Base-by-base conservation (phyloP, 208 protist species). In the Trypanosoma platydactyli region DNA sequence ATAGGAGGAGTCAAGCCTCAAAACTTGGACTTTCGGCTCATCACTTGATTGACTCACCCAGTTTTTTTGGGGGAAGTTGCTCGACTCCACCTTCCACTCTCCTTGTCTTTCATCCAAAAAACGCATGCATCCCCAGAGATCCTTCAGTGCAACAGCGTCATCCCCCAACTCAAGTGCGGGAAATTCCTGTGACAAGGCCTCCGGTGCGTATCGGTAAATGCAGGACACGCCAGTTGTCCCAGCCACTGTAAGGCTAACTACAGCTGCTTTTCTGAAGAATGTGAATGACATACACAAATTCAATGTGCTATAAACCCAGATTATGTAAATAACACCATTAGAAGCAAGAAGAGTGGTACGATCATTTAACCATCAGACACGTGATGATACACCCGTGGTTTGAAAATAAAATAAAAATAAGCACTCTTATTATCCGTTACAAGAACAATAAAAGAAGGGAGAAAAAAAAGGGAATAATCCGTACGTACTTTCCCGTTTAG, bases 1-100 rank as follows among this genome's bases (percentile, higher is more conserved):
- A 69, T 80, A 91, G 12, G 64, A 42, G 3, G 44, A 63, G 12
- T 61, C 27, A 0, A 85, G 50, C 44, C 79, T 78, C 4, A 85
- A 51, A 30, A 87, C 77, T 30, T 81, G 77, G 38, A 89, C 30
- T 18, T 55, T 58, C 12, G 68, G 50, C 18, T 54, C 67, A 25
- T 65, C 55, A 20, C 16, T 40, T 16, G 18, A 1, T 55, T 68
- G 59, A 22, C 56, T 76, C 25, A 60, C 56, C 4, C 27, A 24
- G 22, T 5, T 42, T 1, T 11, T 12, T 25, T 56, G 62, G 18
- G 22, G 29, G 46, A 76, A 66, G 29, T 57, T 66, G 20, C 49
- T 70, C 5, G 42, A 65, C 46, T 70, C 66, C n/a, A 75, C 67
- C 7, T 56, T 56, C 74, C 74, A 79, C 22, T 68, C 58, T 3